Evolutionary conservation across 768 basidiomycete species (phyloP).

Genomic region (Kwoniella sp.): DNA sequence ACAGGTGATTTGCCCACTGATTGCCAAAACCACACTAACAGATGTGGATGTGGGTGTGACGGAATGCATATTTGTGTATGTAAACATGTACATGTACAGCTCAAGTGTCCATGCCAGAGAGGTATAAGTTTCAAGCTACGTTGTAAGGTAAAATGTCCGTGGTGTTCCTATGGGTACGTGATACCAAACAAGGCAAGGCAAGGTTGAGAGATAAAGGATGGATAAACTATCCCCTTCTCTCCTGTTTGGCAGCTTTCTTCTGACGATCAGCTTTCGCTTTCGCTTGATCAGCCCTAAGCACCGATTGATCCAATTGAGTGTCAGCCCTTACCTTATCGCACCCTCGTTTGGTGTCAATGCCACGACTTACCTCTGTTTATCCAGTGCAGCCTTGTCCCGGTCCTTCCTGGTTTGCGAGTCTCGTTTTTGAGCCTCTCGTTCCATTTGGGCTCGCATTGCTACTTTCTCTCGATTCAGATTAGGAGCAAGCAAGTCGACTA

Average conservation of each 20-base stretch:
- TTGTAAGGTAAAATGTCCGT: too few relatives aligned
- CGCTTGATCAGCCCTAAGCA: conserved; percentile 42
- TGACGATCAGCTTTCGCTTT: conserved; percentile 55
- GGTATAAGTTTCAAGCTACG: too few relatives aligned
- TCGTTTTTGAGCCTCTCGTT: conserved; percentile 45
- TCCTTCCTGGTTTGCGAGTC: conserved; percentile 42
- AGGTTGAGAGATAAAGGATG: background rate
- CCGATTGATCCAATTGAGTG: background rate
- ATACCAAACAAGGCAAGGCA: too few relatives aligned
- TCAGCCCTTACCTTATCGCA: too few relatives aligned
- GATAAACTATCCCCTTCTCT: conserved; percentile 39
- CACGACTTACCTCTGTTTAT: conserved; percentile 51
- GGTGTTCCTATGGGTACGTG: too few relatives aligned
- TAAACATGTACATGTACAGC: too few relatives aligned
- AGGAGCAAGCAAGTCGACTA: conserved; percentile 54
- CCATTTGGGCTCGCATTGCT: conserved; percentile 44
- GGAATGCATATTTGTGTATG: too few relatives aligned
- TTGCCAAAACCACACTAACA: too few relatives aligned
- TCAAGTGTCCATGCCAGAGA: too few relatives aligned
- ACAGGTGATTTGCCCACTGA: too few relatives aligned
- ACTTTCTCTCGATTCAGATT: conserved; percentile 54
- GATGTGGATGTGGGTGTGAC: too few relatives aligned
- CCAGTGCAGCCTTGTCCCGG: conserved; percentile 50
- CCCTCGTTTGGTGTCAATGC: too few relatives aligned
- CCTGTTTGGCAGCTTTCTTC: conserved; percentile 55